Base-by-base conservation (phyloP, 305 asterid species). In the Fraxinus sp. region DNA sequence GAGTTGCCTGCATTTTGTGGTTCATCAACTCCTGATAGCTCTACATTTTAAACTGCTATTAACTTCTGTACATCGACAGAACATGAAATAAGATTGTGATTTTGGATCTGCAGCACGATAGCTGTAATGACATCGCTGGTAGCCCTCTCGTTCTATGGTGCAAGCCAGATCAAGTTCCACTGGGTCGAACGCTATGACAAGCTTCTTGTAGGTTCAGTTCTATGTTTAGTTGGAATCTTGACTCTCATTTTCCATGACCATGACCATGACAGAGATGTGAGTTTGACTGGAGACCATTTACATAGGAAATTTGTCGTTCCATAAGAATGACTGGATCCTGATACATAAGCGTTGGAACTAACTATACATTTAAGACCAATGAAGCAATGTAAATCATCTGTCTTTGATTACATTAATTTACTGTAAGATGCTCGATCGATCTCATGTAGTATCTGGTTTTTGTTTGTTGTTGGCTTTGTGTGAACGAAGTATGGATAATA, bases 131-230 rank as follows among this genome's bases (percentile, higher is more conserved):
- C 97, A 7, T 96, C 99, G 0, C 88, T 96, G 62, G 99, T 96
- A 87, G 99, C 99, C 1, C 95, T 96, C 80, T 96, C 98, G 14
- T 94, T 91, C 90, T 96, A 96, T 37, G 99, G 99, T 81, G 98
- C 99, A 68, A 96, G 97, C 86, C 98, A 93, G 90, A 93, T 96
- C 75, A 94, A 94, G 95, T 94, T 96, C 84, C 99, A 93, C 85
- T 96, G 97, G 97, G 98, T 91, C 80, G 99, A 96, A 84, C 97
- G 95, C 76, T 93, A 96, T 4, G 99, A 96, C 91, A 93, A 93
- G 91, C 97, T 96, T 84, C 97, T 96, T 11, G 99, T 94, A 9
- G 99, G 98, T 70, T 94, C 98, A 1, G 99, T 96, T 66, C 91
- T 94, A 35, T 94, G 98, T 87, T 82, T 96, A 75, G 99, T 94